phyloP scores from a whole-genome alignment of 2,329 filamentous ascomycete genomes.

The Fusarium sacchari region DNA sequence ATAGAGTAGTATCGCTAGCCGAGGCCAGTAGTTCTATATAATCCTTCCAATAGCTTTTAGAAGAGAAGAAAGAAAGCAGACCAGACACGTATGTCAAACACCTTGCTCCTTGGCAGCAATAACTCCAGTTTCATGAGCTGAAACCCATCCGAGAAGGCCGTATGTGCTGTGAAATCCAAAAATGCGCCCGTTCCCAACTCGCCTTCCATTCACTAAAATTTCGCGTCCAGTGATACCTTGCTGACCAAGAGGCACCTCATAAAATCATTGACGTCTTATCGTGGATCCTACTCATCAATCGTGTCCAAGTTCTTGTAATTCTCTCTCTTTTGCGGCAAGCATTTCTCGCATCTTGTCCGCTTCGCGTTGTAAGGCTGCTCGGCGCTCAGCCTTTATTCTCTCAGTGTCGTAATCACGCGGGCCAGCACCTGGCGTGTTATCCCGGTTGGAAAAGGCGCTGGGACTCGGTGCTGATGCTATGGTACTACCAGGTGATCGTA shows the following conservation, averaged over 20 bases:
- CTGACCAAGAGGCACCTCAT: constrained; percentile 38
- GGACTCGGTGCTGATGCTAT: constrained; percentile 55
- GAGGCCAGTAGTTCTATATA: constrained; percentile 23
- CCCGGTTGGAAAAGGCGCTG: constrained; percentile 50
- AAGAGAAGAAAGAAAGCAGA: constrained; percentile 22
- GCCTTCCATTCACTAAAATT: constrained; percentile 18
- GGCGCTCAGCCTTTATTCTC: constrained; percentile 67
- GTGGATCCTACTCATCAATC: constrained; percentile 38
- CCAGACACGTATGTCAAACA: constrained; percentile 18
- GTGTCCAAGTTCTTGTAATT: constrained; percentile 60
- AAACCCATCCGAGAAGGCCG: constrained; percentile 2
- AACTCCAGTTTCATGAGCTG: constrained; percentile 14
- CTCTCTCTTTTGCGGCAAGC: constrained; percentile 77
- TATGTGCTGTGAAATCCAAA: constrained; percentile 41
- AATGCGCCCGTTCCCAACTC: constrained; percentile 37
- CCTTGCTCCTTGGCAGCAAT: constrained; percentile 20
- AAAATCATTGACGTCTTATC: constrained; percentile 37
- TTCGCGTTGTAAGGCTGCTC: constrained; percentile 75
- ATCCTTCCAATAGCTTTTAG: constrained; percentile 20
- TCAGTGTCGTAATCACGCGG: constrained; percentile 56
- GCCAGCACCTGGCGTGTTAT: constrained; percentile 40
- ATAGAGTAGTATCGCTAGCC: constrained; percentile 11
- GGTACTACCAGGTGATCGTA: constrained; percentile 56
- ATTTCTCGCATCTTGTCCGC: constrained; percentile 80
- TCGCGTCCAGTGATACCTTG: constrained; percentile 39